Evolutionary conservation across 805 yeast genomes (phyloP).

Genomic region (Scheffersomyces coipomensis): DNA sequence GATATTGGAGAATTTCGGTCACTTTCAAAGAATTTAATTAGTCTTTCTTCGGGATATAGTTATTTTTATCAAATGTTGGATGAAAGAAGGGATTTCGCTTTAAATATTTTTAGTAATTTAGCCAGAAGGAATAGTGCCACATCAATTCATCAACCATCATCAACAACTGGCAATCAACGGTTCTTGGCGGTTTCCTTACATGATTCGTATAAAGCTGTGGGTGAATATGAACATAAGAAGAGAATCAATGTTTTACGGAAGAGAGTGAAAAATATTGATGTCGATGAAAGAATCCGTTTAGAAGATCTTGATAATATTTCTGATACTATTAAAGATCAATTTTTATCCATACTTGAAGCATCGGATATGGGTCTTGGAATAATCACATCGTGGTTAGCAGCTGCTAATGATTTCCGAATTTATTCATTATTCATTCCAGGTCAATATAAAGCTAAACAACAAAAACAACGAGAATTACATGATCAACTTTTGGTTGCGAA

Average conservation of each 20-base stretch:
- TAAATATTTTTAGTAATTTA: conserved; percentile 10
- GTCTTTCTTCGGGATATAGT: conserved; percentile 20
- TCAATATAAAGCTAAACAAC: conserved; percentile 6
- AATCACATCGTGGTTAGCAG: conserved; percentile 21
- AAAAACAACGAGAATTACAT: conserved; percentile 14
- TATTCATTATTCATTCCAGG: conserved; percentile 15
- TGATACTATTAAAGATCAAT: conserved; percentile 15
- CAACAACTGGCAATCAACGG: conserved; percentile 21
- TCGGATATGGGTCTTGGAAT: conserved; percentile 15
- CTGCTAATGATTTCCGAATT: conserved; percentile 26
- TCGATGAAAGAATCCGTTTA: conserved; percentile 11
- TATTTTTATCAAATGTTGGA: conserved; percentile 26
- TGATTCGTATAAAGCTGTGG: conserved; percentile 28
- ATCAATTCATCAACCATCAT: conserved; percentile 8
- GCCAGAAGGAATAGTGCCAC: conserved; percentile 11
- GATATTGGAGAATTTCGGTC: conserved; percentile 25
- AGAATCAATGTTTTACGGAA: conserved; percentile 16
- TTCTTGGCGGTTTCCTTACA: conserved; percentile 12
- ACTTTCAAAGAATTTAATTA: conserved; percentile 18
- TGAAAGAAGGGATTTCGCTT: conserved; percentile 21
- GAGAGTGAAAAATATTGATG: conserved; percentile 13
- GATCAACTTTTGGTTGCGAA: conserved; percentile 11
- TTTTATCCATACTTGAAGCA: conserved; percentile 13
- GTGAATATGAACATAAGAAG: conserved; percentile 20
- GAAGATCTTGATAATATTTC: conserved; percentile 25